phyloP scores from a whole-genome alignment of 306 rosid species.

The Crataegus laevigata region DNA sequence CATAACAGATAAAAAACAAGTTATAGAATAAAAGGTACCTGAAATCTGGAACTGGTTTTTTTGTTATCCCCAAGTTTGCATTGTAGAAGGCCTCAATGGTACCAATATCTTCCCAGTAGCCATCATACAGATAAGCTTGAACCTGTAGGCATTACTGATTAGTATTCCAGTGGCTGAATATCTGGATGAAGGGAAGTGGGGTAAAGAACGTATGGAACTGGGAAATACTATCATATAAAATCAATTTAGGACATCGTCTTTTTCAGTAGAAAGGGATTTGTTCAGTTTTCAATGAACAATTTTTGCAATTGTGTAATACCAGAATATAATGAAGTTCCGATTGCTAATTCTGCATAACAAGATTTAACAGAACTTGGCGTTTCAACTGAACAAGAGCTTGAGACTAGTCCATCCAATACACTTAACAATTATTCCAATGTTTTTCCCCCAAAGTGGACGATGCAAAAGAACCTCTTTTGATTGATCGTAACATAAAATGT shows the following conservation, averaged over 20 bases:
- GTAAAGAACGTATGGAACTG: neutral
- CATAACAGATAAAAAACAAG: neutral
- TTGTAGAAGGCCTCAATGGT: conserved; percentile 98
- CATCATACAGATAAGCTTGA: conserved; percentile 95
- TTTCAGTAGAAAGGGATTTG: neutral
- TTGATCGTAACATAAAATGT: neutral
- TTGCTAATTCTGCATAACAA: neutral
- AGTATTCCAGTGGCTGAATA: neutral
- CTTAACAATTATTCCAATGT: neutral
- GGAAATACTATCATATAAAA: neutral
- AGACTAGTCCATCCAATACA: neutral
- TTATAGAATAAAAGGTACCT: conserved; percentile 38
- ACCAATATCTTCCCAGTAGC: conserved; percentile 99
- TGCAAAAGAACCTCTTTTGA: neutral
- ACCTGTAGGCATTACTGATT: conserved; percentile 42
- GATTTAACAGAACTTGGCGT: neutral
- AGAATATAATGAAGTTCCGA: neutral
- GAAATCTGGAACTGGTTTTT: conserved; percentile 94
- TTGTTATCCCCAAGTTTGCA: conserved; percentile 94
- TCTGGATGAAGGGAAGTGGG: neutral
- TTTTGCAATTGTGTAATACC: neutral
- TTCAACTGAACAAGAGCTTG: neutral
- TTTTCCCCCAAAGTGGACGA: neutral
- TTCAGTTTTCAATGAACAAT: neutral
- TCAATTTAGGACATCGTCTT: neutral